Evolutionary conservation across 169 alveolate genomes (phyloP).

Genomic region (Cryptosporidium ubiquitum): DNA sequence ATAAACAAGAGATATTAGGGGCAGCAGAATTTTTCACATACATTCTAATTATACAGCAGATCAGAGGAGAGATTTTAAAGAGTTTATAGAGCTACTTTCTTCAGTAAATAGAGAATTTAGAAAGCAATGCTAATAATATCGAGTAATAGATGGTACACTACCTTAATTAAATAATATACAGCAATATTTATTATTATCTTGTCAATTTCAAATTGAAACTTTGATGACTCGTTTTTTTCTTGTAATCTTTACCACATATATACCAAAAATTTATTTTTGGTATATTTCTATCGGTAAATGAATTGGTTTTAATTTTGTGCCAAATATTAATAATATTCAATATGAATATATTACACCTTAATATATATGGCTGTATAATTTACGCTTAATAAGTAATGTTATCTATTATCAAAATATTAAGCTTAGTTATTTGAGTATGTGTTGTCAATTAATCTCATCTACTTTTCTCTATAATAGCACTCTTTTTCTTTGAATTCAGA

Average conservation of each 20-base stretch:
- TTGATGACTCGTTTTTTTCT: not conserved
- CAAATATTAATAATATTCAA: not conserved
- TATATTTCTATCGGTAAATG: not conserved
- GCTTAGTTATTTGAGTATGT: not conserved
- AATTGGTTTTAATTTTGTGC: not conserved
- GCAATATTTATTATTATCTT: not conserved
- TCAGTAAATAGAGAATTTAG: slow-evolving; percentile 56
- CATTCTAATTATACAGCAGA: too few species aligned
- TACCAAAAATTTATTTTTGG: not conserved
- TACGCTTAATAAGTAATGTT: not conserved
- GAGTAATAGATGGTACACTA: slow-evolving; percentile 11
- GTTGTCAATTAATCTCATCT: not conserved
- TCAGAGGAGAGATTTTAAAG: too few species aligned
- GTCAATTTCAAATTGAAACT: not conserved
- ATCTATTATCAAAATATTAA: slow-evolving; percentile 5
- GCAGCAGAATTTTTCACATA: too few species aligned
- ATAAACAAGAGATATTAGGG: not conserved
- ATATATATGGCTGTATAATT: not conserved
- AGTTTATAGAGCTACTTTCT: not conserved
- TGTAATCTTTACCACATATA: not conserved
- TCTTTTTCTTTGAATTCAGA: slow-evolving; percentile 23
- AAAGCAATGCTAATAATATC: slow-evolving; percentile 14
- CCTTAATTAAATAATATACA: not conserved
- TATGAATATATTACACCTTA: not conserved
- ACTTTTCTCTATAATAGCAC: not conserved